Percentiles rank a stretch among this genome's conserved stretches.
These are phyloP conservation scores for Talaromyces pinophilus DNA, from an alignment of 2,329 filamentous ascomycete species.

Conservation along the genomic window DNA sequence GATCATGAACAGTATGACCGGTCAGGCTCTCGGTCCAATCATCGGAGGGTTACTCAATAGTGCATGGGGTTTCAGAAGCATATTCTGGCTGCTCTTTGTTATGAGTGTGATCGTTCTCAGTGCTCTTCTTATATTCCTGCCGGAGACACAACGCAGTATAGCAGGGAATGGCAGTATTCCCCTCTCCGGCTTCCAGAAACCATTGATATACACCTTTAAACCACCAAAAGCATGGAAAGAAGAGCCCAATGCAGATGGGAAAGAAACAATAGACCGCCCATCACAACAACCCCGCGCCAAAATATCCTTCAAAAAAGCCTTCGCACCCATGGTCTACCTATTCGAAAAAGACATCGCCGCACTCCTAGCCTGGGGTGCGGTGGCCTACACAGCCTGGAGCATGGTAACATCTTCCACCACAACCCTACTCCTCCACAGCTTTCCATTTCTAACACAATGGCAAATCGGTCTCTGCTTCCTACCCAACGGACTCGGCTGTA, in stretches of 20 bases:
- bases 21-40: conserved; percentile 34
- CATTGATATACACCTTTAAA: conserved; percentile 13
- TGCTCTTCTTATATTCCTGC: conserved; percentile 29
- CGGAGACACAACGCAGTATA: conserved; percentile 37
- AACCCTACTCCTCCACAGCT: conserved; percentile 36
- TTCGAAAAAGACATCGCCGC: conserved; percentile 36
- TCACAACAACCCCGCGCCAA: not conserved
- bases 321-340: conserved; percentile 10
- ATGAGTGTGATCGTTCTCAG: conserved; percentile 28
- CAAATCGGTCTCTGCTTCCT: conserved; percentile 29
- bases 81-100: conserved; percentile 38
- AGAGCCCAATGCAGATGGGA: not conserved
- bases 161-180: conserved; percentile 36
- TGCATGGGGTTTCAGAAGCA: conserved; percentile 32
- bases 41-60: conserved; percentile 34
- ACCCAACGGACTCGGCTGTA: conserved; percentile 31
- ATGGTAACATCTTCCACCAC: conserved; percentile 41
- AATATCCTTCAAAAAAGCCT: conserved; percentile 1
- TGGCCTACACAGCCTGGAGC: conserved; percentile 36
- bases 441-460: conserved; percentile 29
- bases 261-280: not conserved
- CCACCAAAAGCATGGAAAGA: not conserved
- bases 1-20: conserved; percentile 25
- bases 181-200: conserved; percentile 24
- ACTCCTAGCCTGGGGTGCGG: conserved; percentile 37